Evolutionary conservation across 2,329 filamentous ascomycete genomes (phyloP).

Genomic region (Talaromyces sp.): DNA sequence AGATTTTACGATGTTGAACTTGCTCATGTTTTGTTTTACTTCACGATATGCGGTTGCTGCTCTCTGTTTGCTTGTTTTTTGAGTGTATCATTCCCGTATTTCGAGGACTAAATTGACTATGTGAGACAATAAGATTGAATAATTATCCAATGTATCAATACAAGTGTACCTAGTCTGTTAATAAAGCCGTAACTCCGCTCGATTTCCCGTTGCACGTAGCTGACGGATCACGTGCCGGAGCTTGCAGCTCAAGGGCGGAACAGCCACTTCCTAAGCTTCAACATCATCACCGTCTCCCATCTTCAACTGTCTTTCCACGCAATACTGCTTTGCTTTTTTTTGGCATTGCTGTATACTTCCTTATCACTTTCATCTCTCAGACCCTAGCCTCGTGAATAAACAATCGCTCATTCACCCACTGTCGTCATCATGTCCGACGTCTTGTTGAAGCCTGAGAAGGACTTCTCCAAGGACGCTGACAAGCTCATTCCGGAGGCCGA

Average conservation of each 20-base stretch:
- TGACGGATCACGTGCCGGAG: conserved; percentile 34
- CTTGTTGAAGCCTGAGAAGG: conserved; percentile 92
- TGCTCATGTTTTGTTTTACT: no score
- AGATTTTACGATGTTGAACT: no score
- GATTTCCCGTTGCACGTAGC: neutral
- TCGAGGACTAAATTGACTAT: no score
- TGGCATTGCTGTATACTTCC: neutral
- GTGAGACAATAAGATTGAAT: neutral
- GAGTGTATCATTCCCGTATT: no score
- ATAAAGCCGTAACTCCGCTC: neutral
- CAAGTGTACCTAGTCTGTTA: no score
- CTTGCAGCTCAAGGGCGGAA: conserved; percentile 31
- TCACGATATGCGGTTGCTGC: no score
- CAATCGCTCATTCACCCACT: neutral
- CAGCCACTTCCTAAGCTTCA: conserved; percentile 21
- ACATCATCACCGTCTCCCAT: conserved; percentile 20
- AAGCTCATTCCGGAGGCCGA: conserved; percentile 87
- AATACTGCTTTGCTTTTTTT: conserved; percentile 2
- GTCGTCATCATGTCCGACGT: conserved; percentile 74
- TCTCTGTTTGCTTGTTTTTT: no score
- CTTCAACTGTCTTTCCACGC: conserved; percentile 1
- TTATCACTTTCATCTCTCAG: neutral
- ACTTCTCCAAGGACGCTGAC: conserved; percentile 96
- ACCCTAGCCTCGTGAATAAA: neutral
- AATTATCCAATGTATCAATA: neutral